phyloP scores from a whole-genome alignment of 2,329 filamentous ascomycete species.

The Thermothelomyces thermophilus region DNA sequence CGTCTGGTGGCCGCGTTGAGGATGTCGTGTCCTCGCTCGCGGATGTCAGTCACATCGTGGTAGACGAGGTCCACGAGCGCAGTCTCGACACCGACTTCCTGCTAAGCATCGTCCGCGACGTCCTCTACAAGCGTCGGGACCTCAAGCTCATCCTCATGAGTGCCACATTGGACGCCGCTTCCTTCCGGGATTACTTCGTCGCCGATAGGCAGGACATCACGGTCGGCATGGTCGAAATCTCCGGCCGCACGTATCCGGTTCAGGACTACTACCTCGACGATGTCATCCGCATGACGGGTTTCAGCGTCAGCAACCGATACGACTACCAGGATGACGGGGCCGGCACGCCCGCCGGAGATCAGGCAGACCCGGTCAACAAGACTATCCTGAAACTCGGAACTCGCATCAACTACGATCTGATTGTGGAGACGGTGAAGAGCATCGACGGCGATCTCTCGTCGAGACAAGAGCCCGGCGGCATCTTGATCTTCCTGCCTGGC shows the following conservation, averaged over 20 bases:
- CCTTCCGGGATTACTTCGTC: slow-evolving; percentile 80
- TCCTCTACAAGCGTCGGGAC: slow-evolving; percentile 65
- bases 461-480: slow-evolving; percentile 67
- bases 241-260: slow-evolving; percentile 83
- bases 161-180: slow-evolving; percentile 81
- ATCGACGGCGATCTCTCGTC: slow-evolving; percentile 70
- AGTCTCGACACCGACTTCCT: slow-evolving; percentile 94
- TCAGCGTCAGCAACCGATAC: slow-evolving; percentile 39
- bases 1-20: slow-evolving; percentile 70
- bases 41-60: slow-evolving; percentile 88
- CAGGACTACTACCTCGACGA: slow-evolving; percentile 87
- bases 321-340: slow-evolving; percentile 38
- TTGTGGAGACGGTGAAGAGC: slow-evolving; percentile 69
- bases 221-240: slow-evolving; percentile 79
- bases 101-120: slow-evolving; percentile 77
- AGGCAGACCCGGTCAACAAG: slow-evolving; percentile 56
- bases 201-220: slow-evolving; percentile 47
- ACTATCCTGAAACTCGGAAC: slow-evolving; percentile 67
- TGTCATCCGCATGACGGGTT: slow-evolving; percentile 72
- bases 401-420: slow-evolving; percentile 85
- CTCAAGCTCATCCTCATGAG: slow-evolving; percentile 94
- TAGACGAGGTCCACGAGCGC: slow-evolving; percentile 94
- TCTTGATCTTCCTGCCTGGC: slow-evolving; percentile 92
- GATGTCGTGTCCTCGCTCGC: slow-evolving; percentile 76
- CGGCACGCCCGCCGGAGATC: slow-evolving; percentile 21